Conservation (phyloP, 257 asterid species). For the Solanum paucissectum region DNA sequence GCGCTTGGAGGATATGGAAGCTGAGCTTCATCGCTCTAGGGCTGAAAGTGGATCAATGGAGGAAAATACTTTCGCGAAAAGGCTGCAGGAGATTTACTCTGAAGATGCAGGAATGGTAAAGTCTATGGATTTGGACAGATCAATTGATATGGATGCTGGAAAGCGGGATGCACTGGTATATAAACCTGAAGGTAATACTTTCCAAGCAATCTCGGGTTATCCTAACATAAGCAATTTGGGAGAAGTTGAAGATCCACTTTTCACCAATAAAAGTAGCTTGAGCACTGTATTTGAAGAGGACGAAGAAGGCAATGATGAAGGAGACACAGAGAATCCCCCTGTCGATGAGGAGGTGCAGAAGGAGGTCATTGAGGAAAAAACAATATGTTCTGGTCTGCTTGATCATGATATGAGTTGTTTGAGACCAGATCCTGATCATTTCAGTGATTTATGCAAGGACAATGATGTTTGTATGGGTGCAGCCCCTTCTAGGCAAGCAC, state of each 20-base stretch:
- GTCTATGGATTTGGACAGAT: slow-evolving; percentile 84
- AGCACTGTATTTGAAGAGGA: slow-evolving; percentile 83
- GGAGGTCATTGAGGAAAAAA: slow-evolving; percentile 78
- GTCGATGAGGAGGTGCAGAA: slow-evolving; percentile 61
- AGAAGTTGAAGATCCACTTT: slow-evolving; percentile 25
- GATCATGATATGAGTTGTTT: not conserved
- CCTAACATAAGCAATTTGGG: slow-evolving; percentile 14
- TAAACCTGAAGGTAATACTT: slow-evolving; percentile 18
- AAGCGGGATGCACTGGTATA: slow-evolving; percentile 14
- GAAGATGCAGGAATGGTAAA: slow-evolving; percentile 84
- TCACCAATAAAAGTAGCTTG: slow-evolving; percentile 35
- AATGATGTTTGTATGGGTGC: slow-evolving; percentile 20
- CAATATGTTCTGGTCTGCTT: slow-evolving; percentile 6
- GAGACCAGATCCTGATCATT: not conserved
- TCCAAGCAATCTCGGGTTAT: slow-evolving; percentile 9
- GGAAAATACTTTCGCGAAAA: slow-evolving; percentile 46
- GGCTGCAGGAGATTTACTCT: slow-evolving; percentile 37
- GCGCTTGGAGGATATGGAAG: slow-evolving; percentile 71
- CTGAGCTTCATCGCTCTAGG: slow-evolving; percentile 37
- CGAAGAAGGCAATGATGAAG: slow-evolving; percentile 51
- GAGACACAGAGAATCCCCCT: slow-evolving; percentile 20
- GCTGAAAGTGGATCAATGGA: slow-evolving; percentile 36
- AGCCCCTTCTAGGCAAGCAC: slow-evolving; percentile 29
- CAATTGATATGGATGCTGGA: slow-evolving; percentile 55
- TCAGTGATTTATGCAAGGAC: not conserved